Evolutionary conservation across 192 early-diverging fungal genomes (phyloP), one percentile per base, ranked within the genome.

Genomic region (Dissophora ornata): DNA sequence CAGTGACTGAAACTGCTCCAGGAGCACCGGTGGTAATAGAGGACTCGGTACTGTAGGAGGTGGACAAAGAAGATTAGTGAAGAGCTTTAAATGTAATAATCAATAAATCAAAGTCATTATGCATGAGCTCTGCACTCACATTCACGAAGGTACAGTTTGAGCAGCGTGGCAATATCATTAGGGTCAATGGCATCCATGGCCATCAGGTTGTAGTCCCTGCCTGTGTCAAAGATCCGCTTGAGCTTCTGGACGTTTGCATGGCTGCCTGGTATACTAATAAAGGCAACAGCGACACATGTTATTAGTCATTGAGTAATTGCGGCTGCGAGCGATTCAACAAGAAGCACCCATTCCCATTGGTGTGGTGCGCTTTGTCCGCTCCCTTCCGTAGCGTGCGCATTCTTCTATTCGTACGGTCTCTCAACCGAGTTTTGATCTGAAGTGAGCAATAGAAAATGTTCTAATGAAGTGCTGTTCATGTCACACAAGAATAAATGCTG

Each of bases 141-240:
- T 64, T 90, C 86, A 44, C 88, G 68, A 11, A 90, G 58, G 54
- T 90, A 90, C 52, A 85, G 66, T 52, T 88, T 90, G n/a, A 90
- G 64, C 28, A 90, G 57, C 11, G 86, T 80, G 19, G 84, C 87
- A 47, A 88, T 87, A 7, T 83, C 85, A 34, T 88, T 83, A 12
- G 88, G 82, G 49, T 90, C 86, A 33, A 77, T 77, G 0, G 26
- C 73, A 44, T 62, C 73, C 64, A 67, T 67, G 19, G 42, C 38
- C n/a, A 77, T 32, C 40, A 77, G 53, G 52, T 77, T 41, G 34
- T 67, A 77, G 40, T 77, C 73, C 59, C 30, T 53, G 19, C 73
- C 73, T 15, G 73, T 62, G 38, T 77, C 73, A 57, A 77, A 77
- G 51, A 77, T 62, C 29, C 65, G 45, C 33, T 77, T 77, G 33